Evolutionary conservation across 768 basidiomycete genomes (phyloP), one percentile per base, ranked within the genome.

Genomic region (Lactifluus rugatus): DNA sequence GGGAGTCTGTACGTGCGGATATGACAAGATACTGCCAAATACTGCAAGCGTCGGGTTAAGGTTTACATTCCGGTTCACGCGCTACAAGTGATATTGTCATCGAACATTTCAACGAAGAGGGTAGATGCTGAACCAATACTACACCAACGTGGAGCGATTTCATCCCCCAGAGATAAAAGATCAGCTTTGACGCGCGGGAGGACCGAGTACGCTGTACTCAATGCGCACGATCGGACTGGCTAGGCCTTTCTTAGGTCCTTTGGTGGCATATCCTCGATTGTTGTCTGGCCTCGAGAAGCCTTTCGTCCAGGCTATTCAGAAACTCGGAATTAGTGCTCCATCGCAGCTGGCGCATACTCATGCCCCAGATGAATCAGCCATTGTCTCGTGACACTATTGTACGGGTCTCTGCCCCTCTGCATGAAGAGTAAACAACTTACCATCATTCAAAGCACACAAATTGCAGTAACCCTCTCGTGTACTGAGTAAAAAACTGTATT

Each of bases 341-440:
- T 19, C 36, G 8, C 58, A 55, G 21, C 61, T 53, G 48, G 58
- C 32, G 55, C 9, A 54, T 47, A 1, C 32, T 31, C 28, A 9
- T 17, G 19, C 28, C 46, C 3, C 0, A 56, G 16, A 6, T 45
- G 6, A 63, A 65, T n/a, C 52, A 57, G 1, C 44, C 56, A 7
- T 54, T 57, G 0, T 66, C 66, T 14, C 54, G 66, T 1, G 64
- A 58, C 5, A 61, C 60, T 17, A 58, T 67, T 14, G 66, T 66
- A n/a, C 21, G 59, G 16, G 28, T 21, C 48, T 19, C 26, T 7
- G 9, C 6, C 5, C 7, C 11, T n/a, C 23, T 2, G 21, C 44
- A 8, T 16, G 13, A 11, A 2, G 25, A n/a, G 31, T 25, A 2
- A 17, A 46, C 3, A 9, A 28, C 6, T 26, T 13, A 52, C 25